Evolutionary conservation across 441 rosid species (phyloP), one percentile per base, ranked within the genome.

Genomic region (Populus hybrid): DNA sequence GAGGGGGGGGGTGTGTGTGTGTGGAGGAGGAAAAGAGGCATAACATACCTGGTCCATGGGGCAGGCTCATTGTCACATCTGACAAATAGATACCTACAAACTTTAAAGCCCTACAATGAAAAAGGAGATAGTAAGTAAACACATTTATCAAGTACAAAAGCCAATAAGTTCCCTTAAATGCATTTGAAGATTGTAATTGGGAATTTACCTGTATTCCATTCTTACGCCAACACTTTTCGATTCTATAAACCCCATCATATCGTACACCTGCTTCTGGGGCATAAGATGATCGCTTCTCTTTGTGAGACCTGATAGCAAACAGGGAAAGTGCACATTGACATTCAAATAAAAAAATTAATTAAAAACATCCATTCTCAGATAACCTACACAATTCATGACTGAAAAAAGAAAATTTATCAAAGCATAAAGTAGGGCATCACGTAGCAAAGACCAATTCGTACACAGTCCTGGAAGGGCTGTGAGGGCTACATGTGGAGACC

Each of bases 61-160:
- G 98, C 99, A 68, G 98, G 90, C 38, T 90, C 91, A 64, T 93
- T 95, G 83, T 95, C 99, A 79, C 99, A 93, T 79, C 99, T 88
- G 1, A 93, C 97, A 76, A 94, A 94, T 3, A 93, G 80, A 83
- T 91, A 94, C 33, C 97, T 81, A 42, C 93, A 90, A 7, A 89
- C 91, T 71, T 87, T 80, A 10, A 83, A 82, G 24, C 94, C 92
- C 96, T 89, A 69, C 61, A 24, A 66, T 67, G 6, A 36, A 69
- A 59, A 23, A 3, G 36, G 28, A 59, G 65, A 10, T 16, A 79
- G 78, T 40, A 53, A 79, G 78, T 40, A 53, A 68, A 67, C 66
- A 35, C 7, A 68, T n/a, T 56, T n/a, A 38, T 61, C 24, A 66
- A 11, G 68, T 6, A 68, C 12, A 33, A 74, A 21, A 67, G 31